Evolutionary conservation across 2,329 filamentous ascomycete species (phyloP).

Genomic region (Aquanectria penicillioides): DNA sequence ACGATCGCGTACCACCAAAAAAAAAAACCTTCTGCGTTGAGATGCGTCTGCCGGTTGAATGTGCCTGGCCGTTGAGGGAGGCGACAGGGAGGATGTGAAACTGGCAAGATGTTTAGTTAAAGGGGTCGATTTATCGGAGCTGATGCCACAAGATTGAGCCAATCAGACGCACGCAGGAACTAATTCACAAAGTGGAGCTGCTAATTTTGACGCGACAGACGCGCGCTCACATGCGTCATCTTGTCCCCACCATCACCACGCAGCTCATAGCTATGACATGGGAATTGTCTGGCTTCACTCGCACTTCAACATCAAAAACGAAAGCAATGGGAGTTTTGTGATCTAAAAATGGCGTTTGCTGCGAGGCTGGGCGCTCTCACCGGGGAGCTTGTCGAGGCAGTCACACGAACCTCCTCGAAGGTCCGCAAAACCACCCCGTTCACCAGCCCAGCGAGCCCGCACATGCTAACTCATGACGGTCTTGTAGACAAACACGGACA

Average conservation of each 20-base stretch:
- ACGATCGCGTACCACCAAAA: not conserved
- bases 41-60: no score
- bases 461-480: conserved; percentile 23
- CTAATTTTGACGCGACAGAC: conserved; percentile 36
- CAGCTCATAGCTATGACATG: conserved; percentile 14
- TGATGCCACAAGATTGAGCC: conserved; percentile 33
- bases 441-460: conserved; percentile 12
- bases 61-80: not conserved
- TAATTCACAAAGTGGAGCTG: conserved; percentile 26
- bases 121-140: conserved; percentile 35
- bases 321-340: conserved; percentile 22
- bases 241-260: conserved; percentile 25
- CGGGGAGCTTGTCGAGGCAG: conserved; percentile 74
- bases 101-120: conserved; percentile 27
- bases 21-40: no score
- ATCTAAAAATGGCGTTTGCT: conserved; percentile 72
- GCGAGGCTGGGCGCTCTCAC: conserved; percentile 71
- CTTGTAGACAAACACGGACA: conserved; percentile 42
- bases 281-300: not conserved
- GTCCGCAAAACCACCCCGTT: conserved; percentile 49
- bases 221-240: conserved; percentile 27
- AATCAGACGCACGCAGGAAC: conserved; percentile 27
- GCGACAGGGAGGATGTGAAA: not conserved
- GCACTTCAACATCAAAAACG: not conserved
- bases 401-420: conserved; percentile 65